Conservation (phyloP, 108 stramenopile genomes). For the Pseudonitzschia pungens region DNA sequence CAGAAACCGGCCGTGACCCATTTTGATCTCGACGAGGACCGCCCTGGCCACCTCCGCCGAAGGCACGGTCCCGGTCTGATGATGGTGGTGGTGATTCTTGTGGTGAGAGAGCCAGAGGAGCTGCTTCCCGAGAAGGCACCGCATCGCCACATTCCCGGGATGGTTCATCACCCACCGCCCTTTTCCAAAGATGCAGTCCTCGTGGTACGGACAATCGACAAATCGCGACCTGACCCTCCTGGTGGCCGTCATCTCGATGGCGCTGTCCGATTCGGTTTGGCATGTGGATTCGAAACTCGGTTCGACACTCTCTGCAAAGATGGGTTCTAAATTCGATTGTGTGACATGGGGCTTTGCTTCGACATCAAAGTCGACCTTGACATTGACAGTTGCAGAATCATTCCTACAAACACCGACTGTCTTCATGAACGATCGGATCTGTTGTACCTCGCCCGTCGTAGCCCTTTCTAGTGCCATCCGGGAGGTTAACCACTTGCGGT, state of each 20-base stretch:
- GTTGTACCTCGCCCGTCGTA: not conserved
- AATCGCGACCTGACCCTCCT: not conserved
- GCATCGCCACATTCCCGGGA: conserved; percentile 27
- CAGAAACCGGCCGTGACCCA: conserved; percentile 13
- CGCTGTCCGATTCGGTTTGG: too few species aligned
- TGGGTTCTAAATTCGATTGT: too few species aligned
- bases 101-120: not conserved
- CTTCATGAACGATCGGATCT: not conserved
- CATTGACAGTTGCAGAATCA: too few species aligned
- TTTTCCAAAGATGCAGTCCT: conserved; percentile 29
- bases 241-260: not conserved
- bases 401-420: too few species aligned
- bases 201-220: conserved; percentile 1
- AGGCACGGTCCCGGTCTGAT: not conserved
- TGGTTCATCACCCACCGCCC: conserved; percentile 20
- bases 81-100: not conserved
- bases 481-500: not conserved
- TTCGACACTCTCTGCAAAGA: too few species aligned
- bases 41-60: not conserved
- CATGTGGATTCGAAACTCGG: too few species aligned
- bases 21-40: not conserved
- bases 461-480: not conserved
- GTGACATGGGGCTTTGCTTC: too few species aligned
- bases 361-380: too few species aligned
- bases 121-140: conserved; percentile 6